Evolutionary conservation across 306 rosid genomes (phyloP).

Genomic region (Elaeagnus macrophylla): DNA sequence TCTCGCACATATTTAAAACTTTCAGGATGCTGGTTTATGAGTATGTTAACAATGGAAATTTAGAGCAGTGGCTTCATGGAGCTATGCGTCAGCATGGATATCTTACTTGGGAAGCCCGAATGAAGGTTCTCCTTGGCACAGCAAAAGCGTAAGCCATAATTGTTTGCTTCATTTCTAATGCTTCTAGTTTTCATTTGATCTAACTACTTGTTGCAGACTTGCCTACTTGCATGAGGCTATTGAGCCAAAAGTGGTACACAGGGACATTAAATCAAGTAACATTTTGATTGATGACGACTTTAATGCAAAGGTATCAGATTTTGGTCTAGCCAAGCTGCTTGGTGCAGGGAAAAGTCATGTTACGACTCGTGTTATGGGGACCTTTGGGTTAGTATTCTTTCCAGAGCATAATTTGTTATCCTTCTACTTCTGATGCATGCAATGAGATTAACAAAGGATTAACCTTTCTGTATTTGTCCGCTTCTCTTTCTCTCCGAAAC

Average conservation of each 20-base stretch:
- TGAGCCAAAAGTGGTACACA: slow-evolving; percentile 90
- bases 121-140: slow-evolving; percentile 81
- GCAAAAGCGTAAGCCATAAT: slow-evolving; percentile 77
- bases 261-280: slow-evolving; percentile 90
- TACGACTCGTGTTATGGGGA: slow-evolving; percentile 94
- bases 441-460: background rate
- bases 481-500: background rate
- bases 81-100: slow-evolving; percentile 91
- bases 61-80: slow-evolving; percentile 97
- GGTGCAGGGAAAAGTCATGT: slow-evolving; percentile 90
- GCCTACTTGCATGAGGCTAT: slow-evolving; percentile 92
- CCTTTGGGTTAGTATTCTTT: slow-evolving; percentile 62
- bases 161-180: slow-evolving; percentile 8
- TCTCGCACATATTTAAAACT: slow-evolving; percentile 14
- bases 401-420: slow-evolving; percentile 4
- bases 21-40: slow-evolving; percentile 82
- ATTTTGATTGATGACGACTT: slow-evolving; percentile 80
- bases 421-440: background rate
- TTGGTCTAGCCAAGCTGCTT: slow-evolving; percentile 87
- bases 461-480: background rate
- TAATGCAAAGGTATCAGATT: slow-evolving; percentile 93
- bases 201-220: slow-evolving; percentile 45
- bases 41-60: slow-evolving; percentile 88
- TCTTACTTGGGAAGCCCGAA: slow-evolving; percentile 97
- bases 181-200: slow-evolving; percentile 21